phyloP scores from a whole-genome alignment of 2,329 filamentous ascomycete species.

The Mollisiaceae sp. region DNA sequence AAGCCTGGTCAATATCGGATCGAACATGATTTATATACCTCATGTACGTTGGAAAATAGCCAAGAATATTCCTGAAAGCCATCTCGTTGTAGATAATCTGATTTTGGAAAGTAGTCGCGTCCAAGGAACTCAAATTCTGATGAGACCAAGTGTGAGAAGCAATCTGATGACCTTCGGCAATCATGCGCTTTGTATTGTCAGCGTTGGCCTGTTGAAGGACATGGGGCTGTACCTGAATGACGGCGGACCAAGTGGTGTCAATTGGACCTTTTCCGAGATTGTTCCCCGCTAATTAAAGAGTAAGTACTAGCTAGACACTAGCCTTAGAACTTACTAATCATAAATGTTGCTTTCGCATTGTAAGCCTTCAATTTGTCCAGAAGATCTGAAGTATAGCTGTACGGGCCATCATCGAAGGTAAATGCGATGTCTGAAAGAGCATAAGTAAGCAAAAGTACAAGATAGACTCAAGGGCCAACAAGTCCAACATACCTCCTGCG shows the following conservation, averaged over 20 bases:
- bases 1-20: background rate
- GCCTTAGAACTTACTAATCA: slow-evolving; percentile 51
- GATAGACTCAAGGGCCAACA: background rate
- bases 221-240: slow-evolving; percentile 46
- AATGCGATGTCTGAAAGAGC: slow-evolving; percentile 58
- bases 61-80: slow-evolving; percentile 60
- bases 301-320: slow-evolving; percentile 14
- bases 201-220: background rate
- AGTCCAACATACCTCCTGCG: slow-evolving; percentile 49
- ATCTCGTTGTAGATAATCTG: slow-evolving; percentile 60
- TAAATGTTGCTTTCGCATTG: slow-evolving; percentile 67
- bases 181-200: slow-evolving; percentile 31
- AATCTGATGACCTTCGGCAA: slow-evolving; percentile 57
- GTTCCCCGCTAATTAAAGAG: slow-evolving; percentile 48
- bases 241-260: slow-evolving; percentile 49
- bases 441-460: too few relatives aligned
- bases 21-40: slow-evolving; percentile 18
- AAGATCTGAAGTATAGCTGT: slow-evolving; percentile 67
- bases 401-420: slow-evolving; percentile 72
- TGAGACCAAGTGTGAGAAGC: slow-evolving; percentile 64
- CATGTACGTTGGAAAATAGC: slow-evolving; percentile 61
- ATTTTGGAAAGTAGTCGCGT: slow-evolving; percentile 49
- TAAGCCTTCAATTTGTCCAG: slow-evolving; percentile 64
- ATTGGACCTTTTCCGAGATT: slow-evolving; percentile 51
- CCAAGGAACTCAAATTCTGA: slow-evolving; percentile 52